Base-by-base conservation (phyloP, 2,329 filamentous ascomycete genomes). In the Penicillium psychrosexuale region DNA sequence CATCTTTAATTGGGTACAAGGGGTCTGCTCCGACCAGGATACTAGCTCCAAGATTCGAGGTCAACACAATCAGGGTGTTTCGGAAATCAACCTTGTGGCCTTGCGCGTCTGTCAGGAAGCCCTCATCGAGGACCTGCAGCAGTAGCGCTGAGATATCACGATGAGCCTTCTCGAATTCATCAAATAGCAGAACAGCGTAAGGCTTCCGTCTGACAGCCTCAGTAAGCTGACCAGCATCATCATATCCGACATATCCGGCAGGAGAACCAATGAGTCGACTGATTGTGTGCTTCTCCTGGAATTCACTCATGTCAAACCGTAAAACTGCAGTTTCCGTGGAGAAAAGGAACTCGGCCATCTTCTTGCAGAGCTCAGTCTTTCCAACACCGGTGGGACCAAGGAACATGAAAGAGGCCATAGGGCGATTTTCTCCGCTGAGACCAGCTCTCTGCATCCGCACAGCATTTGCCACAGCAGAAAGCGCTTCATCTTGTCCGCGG, bases 131-230 rank as follows among this genome's bases (percentile, higher is more conserved):
- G 0, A 97, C 93, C 73, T 97, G 94, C 4, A 99, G 83, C 4
- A 99, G 82, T 3, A 99, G 80, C 0, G 92, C 88, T 0, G 91
- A 95, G 61, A 97, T 97, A 66, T 99, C 94, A 51, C 90, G 87
- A 70, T 97, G 94, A 0, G 93, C 94, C 72, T 99, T 97, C 70
- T 99, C 94, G 65, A 97, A 97, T 71, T 97, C 94, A 71, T 99
- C 94, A 65, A 99, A 96, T 1, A 99, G 81, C 0, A 99, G 81
- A 0, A 99, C 91, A 0, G 93, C 92, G 64, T 97, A 97, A 0
- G 94, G 94, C 72, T 97, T 97, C 56, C 94, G 84, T 53, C 94
- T 85, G 3, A 99, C 91, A 5, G 93, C 92, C 75, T 99, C 94
- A 0, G 94, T 97, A 11, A 99, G 82, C 74, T 97, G 94, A 0